Percentiles rank a stretch among this genome's conserved stretches.
Conservation (phyloP, 2,329 filamentous ascomycete species). For the Apiospora hydei region DNA sequence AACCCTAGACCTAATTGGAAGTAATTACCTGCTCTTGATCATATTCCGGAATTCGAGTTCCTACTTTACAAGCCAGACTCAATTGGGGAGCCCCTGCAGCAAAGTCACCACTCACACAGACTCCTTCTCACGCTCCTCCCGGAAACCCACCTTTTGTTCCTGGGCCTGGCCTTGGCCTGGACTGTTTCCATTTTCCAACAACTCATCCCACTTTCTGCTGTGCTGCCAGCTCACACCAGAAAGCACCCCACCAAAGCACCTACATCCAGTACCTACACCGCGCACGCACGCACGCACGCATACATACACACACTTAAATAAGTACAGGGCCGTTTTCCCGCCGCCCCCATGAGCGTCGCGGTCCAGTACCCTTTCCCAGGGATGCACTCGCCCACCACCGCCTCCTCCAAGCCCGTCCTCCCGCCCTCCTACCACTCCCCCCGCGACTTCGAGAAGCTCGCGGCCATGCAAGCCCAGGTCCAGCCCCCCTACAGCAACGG, state of each 20-base stretch:
- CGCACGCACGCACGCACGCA: not conserved
- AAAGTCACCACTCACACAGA: too few relatives aligned
- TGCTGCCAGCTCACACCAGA: not conserved
- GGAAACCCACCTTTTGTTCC: not conserved
- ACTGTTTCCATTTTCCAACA: not conserved
- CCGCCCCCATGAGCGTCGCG: constrained; percentile 11
- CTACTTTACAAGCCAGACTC: not conserved
- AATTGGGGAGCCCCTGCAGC: not conserved
- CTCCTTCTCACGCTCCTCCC: too few relatives aligned
- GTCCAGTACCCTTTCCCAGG: constrained; percentile 20
- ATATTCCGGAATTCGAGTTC: not conserved
- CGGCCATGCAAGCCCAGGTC: constrained; percentile 14
- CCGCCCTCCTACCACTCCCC: constrained; percentile 18
- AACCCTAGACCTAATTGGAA: not conserved
- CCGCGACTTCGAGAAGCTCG: constrained; percentile 22
- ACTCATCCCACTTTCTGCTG: not conserved
- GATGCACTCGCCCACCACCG: constrained; percentile 21
- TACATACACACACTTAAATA: not conserved
- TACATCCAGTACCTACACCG: not conserved
- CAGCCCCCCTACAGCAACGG: not conserved
- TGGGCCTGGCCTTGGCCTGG: not conserved
- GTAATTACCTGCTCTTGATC: not conserved
- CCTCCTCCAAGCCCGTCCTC: constrained; percentile 7
- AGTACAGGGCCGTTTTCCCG: not conserved
- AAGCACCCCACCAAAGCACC: not conserved